Conservation (phyloP, 2,329 filamentous ascomycete species). For the Talaromyces sp. region DNA sequence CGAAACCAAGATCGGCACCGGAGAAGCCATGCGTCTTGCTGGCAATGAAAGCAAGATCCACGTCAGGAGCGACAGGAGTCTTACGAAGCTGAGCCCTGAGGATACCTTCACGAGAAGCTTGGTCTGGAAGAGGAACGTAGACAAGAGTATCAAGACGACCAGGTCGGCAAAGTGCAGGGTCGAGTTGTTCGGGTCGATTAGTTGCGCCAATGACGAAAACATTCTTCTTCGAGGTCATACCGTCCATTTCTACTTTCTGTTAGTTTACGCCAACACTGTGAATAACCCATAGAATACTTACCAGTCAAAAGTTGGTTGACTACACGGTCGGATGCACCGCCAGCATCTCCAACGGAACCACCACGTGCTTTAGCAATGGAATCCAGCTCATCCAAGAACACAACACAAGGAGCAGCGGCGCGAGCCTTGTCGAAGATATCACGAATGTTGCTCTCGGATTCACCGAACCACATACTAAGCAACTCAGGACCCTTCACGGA, state of each 20-base stretch:
- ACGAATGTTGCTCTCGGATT: slow-evolving; percentile 99
- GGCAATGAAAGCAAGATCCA: slow-evolving; percentile 88
- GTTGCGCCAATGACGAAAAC: slow-evolving; percentile 99
- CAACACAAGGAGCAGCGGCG: slow-evolving; percentile 94
- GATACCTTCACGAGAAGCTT: slow-evolving; percentile 82
- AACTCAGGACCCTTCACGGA: slow-evolving; percentile 98
- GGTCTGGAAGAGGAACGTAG: slow-evolving; percentile 94
- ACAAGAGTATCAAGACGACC: slow-evolving; percentile 98
- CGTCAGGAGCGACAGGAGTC: slow-evolving; percentile 83
- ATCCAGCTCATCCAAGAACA: slow-evolving; percentile 97
- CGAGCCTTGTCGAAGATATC: slow-evolving; percentile 99
- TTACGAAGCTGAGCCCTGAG: slow-evolving; percentile 96
- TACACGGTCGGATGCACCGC: slow-evolving; percentile 97
- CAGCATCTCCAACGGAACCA: slow-evolving; percentile 91
- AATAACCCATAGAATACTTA: slow-evolving; percentile 47
- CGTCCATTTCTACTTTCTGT: slow-evolving; percentile 80
- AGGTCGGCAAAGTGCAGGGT: slow-evolving; percentile 95
- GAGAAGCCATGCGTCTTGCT: slow-evolving; percentile 98
- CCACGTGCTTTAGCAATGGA: slow-evolving; percentile 99
- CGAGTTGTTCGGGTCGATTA: slow-evolving; percentile 97
- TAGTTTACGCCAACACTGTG: slow-evolving; percentile 7
- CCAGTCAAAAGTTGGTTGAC: slow-evolving; percentile 98
- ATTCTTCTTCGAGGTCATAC: slow-evolving; percentile 99
- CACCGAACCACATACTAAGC: slow-evolving; percentile 99
- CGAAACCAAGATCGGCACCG: slow-evolving; percentile 98